phyloP scores from a whole-genome alignment of 2,329 filamentous ascomycete species.

The Calonectria pteridis region DNA sequence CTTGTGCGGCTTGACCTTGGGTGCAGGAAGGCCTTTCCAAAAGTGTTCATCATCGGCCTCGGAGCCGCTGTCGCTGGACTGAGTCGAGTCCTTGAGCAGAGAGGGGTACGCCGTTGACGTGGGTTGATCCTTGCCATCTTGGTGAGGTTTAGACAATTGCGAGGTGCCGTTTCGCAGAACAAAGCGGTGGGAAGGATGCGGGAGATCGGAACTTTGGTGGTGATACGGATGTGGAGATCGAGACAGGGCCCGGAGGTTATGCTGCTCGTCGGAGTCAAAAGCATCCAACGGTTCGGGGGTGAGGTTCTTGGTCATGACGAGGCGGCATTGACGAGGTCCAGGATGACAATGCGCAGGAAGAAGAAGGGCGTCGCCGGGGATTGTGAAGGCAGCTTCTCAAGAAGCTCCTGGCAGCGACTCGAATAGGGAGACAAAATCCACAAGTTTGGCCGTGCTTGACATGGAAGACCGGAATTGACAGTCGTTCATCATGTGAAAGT shows the following conservation, averaged over 20 bases:
- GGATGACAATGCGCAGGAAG: constrained; percentile 37
- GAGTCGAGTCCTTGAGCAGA: constrained; percentile 65
- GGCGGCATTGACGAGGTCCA: constrained; percentile 44
- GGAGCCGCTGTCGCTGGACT: constrained; percentile 89
- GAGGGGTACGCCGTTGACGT: constrained; percentile 43
- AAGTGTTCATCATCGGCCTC: constrained; percentile 96
- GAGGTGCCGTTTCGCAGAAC: constrained; percentile 38
- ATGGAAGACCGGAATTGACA: constrained; percentile 27
- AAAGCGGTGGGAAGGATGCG: constrained; percentile 61
- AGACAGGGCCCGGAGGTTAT: constrained; percentile 62
- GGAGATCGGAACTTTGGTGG: constrained; percentile 68
- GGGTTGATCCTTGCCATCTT: constrained; percentile 35
- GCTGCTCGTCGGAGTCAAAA: constrained; percentile 52
- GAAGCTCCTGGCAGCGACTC: constrained; percentile 33
- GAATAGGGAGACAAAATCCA: constrained; percentile 31
- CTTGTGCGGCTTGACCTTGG: constrained; percentile 79
- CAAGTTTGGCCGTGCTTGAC: constrained; percentile 35
- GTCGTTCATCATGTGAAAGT: constrained; percentile 47
- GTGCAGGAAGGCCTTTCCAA: constrained; percentile 86
- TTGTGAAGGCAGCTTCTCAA: constrained; percentile 18
- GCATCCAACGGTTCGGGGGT: constrained; percentile 50
- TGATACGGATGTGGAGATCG: constrained; percentile 79
- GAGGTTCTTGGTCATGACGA: constrained; percentile 62
- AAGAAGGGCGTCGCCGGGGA: constrained; percentile 18
- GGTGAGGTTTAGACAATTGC: constrained; percentile 29